Evolutionary conservation across 129 eudicot genomes (phyloP).

Genomic region (Helianthus tuberosus): DNA sequence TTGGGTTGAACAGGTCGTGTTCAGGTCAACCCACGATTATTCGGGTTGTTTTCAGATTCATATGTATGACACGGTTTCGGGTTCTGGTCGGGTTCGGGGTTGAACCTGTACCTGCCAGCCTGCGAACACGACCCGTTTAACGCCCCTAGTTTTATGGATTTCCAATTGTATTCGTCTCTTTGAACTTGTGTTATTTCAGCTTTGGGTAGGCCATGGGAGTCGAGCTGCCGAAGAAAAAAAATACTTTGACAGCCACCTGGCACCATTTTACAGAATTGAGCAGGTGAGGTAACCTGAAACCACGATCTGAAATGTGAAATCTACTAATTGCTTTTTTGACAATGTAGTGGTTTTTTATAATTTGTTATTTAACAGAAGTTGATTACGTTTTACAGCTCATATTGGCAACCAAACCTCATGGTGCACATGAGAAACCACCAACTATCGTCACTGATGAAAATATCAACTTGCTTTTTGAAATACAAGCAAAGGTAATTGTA

Average conservation of each 20-base stretch:
- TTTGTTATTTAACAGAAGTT: neutral
- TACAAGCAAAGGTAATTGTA: slow-evolving; percentile 77
- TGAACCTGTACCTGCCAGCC: no score
- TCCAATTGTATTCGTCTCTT: neutral
- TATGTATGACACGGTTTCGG: no score
- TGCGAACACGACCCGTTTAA: no score
- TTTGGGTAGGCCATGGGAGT: slow-evolving; percentile 98
- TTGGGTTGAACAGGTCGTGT: no score
- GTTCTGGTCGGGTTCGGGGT: no score
- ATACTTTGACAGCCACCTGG: slow-evolving; percentile 85
- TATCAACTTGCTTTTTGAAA: slow-evolving; percentile 76
- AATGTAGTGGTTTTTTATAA: neutral
- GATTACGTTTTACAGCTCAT: slow-evolving; percentile 63
- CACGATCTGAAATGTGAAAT: neutral
- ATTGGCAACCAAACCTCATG: slow-evolving; percentile 66
- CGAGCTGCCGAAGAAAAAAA: slow-evolving; percentile 94
- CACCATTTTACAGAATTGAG: slow-evolving; percentile 93
- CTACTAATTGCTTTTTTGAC: neutral
- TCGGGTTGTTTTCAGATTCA: no score
- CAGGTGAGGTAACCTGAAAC: slow-evolving; percentile 51
- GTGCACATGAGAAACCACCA: slow-evolving; percentile 60
- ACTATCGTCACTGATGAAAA: slow-evolving; percentile 75
- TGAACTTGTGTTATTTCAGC: slow-evolving; percentile 50
- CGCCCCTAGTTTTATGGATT: neutral
- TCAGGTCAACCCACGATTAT: no score